These are phyloP conservation scores for Gomphus sp. DNA, from an alignment of 1,284 basidiomycete species.

Conservation along the genomic window DNA sequence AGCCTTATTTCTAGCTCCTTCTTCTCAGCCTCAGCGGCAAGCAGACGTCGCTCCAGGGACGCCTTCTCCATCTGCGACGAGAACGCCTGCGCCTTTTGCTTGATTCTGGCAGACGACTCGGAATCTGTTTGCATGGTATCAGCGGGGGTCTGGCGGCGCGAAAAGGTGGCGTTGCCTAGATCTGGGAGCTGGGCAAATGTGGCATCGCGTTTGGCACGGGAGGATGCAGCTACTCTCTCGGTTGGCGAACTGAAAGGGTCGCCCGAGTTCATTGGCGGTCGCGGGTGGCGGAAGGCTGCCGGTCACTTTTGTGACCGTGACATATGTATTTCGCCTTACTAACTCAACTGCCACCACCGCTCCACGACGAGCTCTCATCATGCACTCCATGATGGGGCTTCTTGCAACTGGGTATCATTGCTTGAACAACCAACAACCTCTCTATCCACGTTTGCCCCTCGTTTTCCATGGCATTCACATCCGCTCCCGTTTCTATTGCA, in stretches of 20 bases:
- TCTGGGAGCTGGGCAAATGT: conserved; percentile 3
- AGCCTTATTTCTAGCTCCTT: conserved; percentile 55
- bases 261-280: neutral
- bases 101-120: conserved; percentile 1
- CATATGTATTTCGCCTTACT: too few relatives aligned
- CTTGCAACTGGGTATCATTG: too few relatives aligned
- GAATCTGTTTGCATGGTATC: neutral
- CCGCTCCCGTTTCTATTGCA: too few relatives aligned
- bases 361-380: too few relatives aligned
- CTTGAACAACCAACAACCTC: too few relatives aligned
- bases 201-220: conserved; percentile 1
- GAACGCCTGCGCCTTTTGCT: conserved; percentile 36
- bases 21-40: conserved; percentile 46
- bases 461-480: too few relatives aligned
- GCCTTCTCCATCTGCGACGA: conserved; percentile 48
- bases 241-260: conserved; percentile 6
- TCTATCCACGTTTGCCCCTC: too few relatives aligned
- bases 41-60: conserved; percentile 51
- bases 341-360: too few relatives aligned
- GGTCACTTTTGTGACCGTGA: too few relatives aligned
- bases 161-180: neutral
- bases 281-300: too few relatives aligned
- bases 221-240: neutral
- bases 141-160: neutral
- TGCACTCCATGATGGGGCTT: too few relatives aligned